These are phyloP conservation scores for Ophiostoma triangulosporum DNA, from an alignment of 2,329 filamentous ascomycete genomes.

Conservation along the genomic window DNA sequence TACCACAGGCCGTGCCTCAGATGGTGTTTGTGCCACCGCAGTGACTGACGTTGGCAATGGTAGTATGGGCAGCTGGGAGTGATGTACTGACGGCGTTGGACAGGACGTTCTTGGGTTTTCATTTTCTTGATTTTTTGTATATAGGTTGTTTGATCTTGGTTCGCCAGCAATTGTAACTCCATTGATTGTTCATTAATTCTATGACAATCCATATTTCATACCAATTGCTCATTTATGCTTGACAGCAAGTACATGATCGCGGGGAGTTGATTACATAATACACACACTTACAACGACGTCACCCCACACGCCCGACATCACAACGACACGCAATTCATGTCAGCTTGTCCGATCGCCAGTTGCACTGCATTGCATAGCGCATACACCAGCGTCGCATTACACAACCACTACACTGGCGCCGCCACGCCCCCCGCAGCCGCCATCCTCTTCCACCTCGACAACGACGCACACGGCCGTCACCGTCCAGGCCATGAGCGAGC, in stretches of 20 bases:
- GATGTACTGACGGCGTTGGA: too few species aligned
- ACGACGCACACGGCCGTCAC: slow-evolving; percentile 1
- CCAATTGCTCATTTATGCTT: too few species aligned
- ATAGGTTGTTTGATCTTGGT: too few species aligned
- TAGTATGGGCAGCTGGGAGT: too few species aligned
- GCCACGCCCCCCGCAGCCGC: neutral
- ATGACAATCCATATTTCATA: too few species aligned
- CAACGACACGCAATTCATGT: neutral
- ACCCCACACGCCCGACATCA: neutral
- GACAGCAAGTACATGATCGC: neutral
- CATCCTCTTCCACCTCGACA: neutral
- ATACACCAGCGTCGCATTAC: neutral
- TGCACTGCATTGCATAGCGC: neutral
- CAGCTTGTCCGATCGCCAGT: neutral
- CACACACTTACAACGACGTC: neutral
- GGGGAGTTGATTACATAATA: neutral
- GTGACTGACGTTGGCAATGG: too few species aligned
- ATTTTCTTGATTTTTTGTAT: too few species aligned
- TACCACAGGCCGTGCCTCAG: neutral
- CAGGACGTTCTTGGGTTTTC: too few species aligned
- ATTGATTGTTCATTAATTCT: neutral
- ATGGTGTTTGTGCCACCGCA: neutral
- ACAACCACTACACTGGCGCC: neutral
- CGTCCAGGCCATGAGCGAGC: slow-evolving; percentile 19
- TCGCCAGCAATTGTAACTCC: too few species aligned